Percentiles rank a stretch among this genome's conserved stretches.
Conservation (phyloP, 192 early-diverging fungal species). For the Bifiguratus adelaidae region DNA sequence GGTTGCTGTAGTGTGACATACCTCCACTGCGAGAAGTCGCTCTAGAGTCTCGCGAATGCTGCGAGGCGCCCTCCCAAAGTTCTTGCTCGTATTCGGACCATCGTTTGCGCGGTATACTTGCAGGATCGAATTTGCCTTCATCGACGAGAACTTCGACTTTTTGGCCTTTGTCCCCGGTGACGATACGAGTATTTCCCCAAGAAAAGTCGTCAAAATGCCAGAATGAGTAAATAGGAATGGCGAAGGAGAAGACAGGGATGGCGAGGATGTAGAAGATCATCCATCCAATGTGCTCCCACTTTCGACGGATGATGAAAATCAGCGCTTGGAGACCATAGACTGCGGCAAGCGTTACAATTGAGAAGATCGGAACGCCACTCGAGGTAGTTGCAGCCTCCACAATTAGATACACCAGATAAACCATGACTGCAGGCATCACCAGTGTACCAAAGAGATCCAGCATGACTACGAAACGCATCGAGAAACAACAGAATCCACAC, state of each 20-base stretch:
- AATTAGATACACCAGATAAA: slow-evolving; percentile 80
- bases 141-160: slow-evolving; percentile 48
- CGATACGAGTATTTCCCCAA: slow-evolving; percentile 96
- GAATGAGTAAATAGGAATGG: slow-evolving; percentile 84
- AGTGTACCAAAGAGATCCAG: slow-evolving; percentile 90
- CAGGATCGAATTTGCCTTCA: slow-evolving; percentile 69
- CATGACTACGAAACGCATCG: slow-evolving; percentile 93
- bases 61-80: slow-evolving; percentile 45
- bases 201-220: slow-evolving; percentile 99
- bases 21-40: slow-evolving; percentile 24
- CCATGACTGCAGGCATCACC: slow-evolving; percentile 84
- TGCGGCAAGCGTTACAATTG: slow-evolving; percentile 73
- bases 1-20: slow-evolving; percentile 16
- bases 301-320: slow-evolving; percentile 61
- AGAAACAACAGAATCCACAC: slow-evolving; percentile 96
- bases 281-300: slow-evolving; percentile 89
- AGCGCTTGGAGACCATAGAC: slow-evolving; percentile 87
- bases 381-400: slow-evolving; percentile 47
- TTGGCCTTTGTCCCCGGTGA: slow-evolving; percentile 79
- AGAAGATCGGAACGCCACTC: slow-evolving; percentile 63
- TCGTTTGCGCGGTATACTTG: slow-evolving; percentile 62
- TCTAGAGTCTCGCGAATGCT: slow-evolving; percentile 38
- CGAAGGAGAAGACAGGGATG: slow-evolving; percentile 80
- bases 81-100: slow-evolving; percentile 78
- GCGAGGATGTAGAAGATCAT: slow-evolving; percentile 94